Base-by-base conservation (phyloP, 2,329 filamentous ascomycete genomes). In the Fusarium clavum region DNA sequence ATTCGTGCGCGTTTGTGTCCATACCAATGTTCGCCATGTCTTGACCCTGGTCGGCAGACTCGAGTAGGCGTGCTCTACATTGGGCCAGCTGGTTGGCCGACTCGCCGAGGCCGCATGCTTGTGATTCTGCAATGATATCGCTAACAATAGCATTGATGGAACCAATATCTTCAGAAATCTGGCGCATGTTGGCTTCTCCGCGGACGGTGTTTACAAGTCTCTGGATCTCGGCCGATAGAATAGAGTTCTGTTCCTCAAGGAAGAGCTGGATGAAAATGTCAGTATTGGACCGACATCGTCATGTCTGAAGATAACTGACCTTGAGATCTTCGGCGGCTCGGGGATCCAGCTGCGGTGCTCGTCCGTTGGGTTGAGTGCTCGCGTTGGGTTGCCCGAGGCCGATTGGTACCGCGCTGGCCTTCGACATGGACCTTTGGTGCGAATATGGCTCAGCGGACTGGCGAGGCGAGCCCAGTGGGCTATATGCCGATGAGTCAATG, bases 181-280 rank as follows among this genome's bases (percentile, higher is more conserved):
- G 86, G 60, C 87, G 83, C 61, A 92, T 87, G 29, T 85, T 82
- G 30, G 87, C 87, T 70, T 92, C 88, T 53, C 86, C 84, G 57
- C 92, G 90, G 67, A 94, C 91, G 30, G 88, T 89, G 57, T 87
- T 86, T 48, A 97, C 92, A 10, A 97, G 87, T n/a, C 90, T 88
- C 79, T 96, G 92, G 69, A 97, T 94, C 46, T 90, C 92, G 71
- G 93, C 89, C 27, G 96, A 91, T 63, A 97, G 86, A 5, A 90
- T 83, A 53, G 92, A 92, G 13, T 92, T 94, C 78, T 96, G 92
- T 76, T 94, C 92, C 76, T 96, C 92, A 38, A 97, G 87, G 77
- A 94, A 94, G 64, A 92, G 87, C 88, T 92, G 67, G 54, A 41
- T 13, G 16, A 53, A 16, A n/a, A 25, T 16, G 48, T 72, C 45